Evolutionary conservation across 257 asterid species (phyloP).

Genomic region (Solanum rostratum): DNA sequence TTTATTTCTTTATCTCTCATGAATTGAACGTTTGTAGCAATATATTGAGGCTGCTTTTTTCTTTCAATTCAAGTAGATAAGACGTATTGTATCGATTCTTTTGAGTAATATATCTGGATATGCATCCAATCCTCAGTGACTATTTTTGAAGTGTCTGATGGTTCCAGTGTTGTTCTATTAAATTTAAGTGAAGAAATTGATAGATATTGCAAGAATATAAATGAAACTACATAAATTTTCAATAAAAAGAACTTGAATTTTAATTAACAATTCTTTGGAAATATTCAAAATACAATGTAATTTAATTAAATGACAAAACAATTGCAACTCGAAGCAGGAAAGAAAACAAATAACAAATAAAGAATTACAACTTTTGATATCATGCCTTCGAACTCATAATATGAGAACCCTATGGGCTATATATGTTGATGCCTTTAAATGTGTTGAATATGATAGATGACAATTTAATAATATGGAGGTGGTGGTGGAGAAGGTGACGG

Average conservation of each 20-base stretch:
- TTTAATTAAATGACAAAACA: background rate
- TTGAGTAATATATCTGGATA: background rate
- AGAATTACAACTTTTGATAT: background rate
- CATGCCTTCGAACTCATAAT: background rate
- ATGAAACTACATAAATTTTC: background rate
- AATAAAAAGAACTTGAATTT: background rate
- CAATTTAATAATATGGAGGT: background rate
- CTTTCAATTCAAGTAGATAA: too few relatives aligned
- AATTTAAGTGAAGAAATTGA: background rate
- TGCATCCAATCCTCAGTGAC: background rate
- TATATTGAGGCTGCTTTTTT: too few relatives aligned
- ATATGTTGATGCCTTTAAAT: background rate
- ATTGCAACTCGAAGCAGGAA: background rate
- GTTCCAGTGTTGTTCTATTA: background rate
- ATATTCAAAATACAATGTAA: background rate
- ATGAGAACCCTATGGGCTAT: background rate
- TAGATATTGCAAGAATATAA: background rate
- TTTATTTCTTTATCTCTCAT: too few relatives aligned
- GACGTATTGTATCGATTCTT: background rate
- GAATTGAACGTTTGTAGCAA: too few relatives aligned
- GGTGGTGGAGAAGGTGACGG: background rate
- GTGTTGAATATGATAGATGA: background rate
- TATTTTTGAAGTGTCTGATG: background rate
- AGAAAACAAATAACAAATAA: background rate
- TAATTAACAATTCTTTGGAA: background rate